These are phyloP conservation scores for Boechera stricta DNA, from an alignment of 345 rosid species.

Conservation along the genomic window DNA sequence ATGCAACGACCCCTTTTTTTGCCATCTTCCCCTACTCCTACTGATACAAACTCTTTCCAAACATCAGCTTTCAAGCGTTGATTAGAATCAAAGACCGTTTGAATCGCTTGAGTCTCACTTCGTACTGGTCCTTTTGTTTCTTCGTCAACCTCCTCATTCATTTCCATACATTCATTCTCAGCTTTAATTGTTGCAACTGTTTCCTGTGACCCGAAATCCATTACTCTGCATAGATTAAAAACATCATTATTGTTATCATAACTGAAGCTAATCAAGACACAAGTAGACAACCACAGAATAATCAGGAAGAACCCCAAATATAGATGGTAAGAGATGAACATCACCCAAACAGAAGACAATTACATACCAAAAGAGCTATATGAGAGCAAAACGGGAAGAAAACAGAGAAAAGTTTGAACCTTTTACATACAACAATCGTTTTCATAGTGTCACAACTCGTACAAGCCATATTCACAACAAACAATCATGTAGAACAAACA, in stretches of 20 bases:
- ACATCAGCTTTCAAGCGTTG: too few relatives aligned
- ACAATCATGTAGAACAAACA: background rate
- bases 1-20: constrained; percentile 3
- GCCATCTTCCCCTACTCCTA: background rate
- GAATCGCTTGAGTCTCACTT: too few relatives aligned
- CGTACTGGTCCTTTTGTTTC: too few relatives aligned
- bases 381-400: background rate
- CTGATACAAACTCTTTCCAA: too few relatives aligned
- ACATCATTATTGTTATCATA: background rate
- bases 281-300: constrained; percentile 8
- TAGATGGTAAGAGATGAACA: background rate
- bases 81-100: too few relatives aligned
- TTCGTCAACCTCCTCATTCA: too few relatives aligned
- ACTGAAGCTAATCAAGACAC: background rate
- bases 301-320: background rate
- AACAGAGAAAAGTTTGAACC: background rate
- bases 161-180: background rate
- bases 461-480: background rate
- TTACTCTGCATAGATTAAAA: background rate
- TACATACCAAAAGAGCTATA: background rate
- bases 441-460: background rate
- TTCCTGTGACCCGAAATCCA: background rate
- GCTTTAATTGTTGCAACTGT: background rate
- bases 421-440: background rate
- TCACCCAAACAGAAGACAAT: background rate